Base-by-base conservation (phyloP, 2,329 filamentous ascomycete species). In the Ilyonectria mors-panacis region DNA sequence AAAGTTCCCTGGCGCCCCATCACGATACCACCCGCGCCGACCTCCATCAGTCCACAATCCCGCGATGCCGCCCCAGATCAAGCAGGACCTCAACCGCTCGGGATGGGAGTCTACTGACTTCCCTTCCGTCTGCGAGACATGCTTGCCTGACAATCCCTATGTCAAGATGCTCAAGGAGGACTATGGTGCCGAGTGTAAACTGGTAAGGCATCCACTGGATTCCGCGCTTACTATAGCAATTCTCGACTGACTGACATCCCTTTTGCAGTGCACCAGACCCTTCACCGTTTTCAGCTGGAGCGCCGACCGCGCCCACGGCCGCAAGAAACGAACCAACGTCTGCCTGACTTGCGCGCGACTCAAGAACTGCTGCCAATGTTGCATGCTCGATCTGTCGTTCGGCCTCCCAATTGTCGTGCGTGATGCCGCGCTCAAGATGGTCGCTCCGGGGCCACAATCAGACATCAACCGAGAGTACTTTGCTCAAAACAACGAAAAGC, bases 131-230 rank as follows among this genome's bases (percentile, higher is more conserved):
- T 96, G 90, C 85, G 96, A 99, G 82, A 94, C 91, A 78, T 99
- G 96, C 80, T 88, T 99, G 2, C 95, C 95, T 17, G 95, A 97
- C 69, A 98, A 98, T 76, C 95, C 95, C 2, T 99, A 97, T 78
- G 96, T 99, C 48, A 96, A 98, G 82, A 98, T 99, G 95, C 87
- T 99, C 67, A 99, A 99, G 83, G 94, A 98, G 79, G 95, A 99
- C 81, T 91, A 97, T 77, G 96, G 94, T 75, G 93, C 92, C 64
- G 92, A 95, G 83, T 94, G 93, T 87, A 93, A 93, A 85, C 85
- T 93, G 72, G 82, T 84, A 77, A 60, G 79, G 65, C 51, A 66
- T 44, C 53, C 39, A 33, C 47, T 39, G 44, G 58, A 12, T 39
- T 47, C 28, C 48, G 30, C 10, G 21, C 28, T 56, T 23, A 56